Evolutionary conservation across 2,329 filamentous ascomycete species (phyloP), one percentile per base, ranked within the genome.

Genomic region (Fusarium sp.): DNA sequence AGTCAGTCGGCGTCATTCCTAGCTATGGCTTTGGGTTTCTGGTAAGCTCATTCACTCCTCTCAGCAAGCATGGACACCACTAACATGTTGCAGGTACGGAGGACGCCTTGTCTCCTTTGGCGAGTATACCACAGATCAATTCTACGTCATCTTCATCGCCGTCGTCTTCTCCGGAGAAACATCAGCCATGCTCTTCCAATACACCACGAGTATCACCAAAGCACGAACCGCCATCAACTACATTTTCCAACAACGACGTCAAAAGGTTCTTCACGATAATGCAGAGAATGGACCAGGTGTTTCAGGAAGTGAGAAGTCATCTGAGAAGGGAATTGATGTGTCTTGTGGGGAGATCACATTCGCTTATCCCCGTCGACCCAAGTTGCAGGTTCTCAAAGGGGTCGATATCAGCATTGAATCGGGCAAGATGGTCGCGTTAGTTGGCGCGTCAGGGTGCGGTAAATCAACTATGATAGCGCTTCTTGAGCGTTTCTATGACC

Each of bases 401-500:
- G 79, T 87, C 17, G 75, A 81, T 45, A 80, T 86, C 45, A 65
- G 65, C 55, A 84, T 88, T 56, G 66, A 79, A 36, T 81, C 83
- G 9, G 85, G 86, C 14, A 82, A 84, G 68, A 88, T 86, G 73
- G 79, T 87, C 4, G 88, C 87, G 5, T 83, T 90, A 12, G 88
- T 90, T 1, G 88, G 88, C 8, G 83, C 87, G 3, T 89, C 86
- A 1, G 88, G 88, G 11, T 89, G 87, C 69, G 88, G 88, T 1
- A 91, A 91, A 73, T 89, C 87, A 1, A 90, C 89, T 6, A 87
- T 89, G 61, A 84, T 92, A 55, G 84, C 85, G 11, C 79, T 87
- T 15, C 78, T 87, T 1, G 81, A 87, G 71, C 80, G 85, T 17
- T 86, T 85, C 69, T 83, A 84, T 67, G 80, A 83, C 17, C 81